Conservation (phyloP, 768 basidiomycete genomes). For the Tylopilus plumbeoviolaceoides region DNA sequence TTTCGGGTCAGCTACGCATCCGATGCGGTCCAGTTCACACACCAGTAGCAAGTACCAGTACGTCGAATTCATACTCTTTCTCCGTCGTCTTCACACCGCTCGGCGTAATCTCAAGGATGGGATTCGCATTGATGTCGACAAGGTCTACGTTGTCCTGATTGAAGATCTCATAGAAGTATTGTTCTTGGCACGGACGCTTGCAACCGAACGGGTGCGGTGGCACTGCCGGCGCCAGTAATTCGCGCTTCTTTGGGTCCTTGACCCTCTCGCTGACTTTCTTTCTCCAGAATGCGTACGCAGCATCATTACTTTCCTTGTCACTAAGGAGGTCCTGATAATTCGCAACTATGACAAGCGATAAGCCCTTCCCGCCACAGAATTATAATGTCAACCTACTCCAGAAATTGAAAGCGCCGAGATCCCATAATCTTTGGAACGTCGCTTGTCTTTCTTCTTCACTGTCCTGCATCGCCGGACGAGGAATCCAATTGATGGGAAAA, state of each 20-base stretch:
- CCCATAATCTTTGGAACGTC: too few species aligned
- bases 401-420: too few species aligned
- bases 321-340: too few species aligned
- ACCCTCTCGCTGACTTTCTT: not conserved
- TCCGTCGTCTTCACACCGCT: not conserved
- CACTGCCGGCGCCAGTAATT: not conserved
- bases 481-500: too few species aligned
- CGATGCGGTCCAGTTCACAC: too few species aligned
- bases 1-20: too few species aligned
- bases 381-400: too few species aligned
- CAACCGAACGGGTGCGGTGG: not conserved
- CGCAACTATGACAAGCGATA: too few species aligned
- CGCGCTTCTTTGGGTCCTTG: not conserved
- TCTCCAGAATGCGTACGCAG: not conserved
- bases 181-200: not conserved
- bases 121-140: not conserved
- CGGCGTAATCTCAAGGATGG: not conserved
- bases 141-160: not conserved
- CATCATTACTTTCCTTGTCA: too few species aligned
- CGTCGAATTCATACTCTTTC: not conserved
- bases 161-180: not conserved
- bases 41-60: not conserved
- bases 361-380: too few species aligned
- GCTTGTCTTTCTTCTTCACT: too few species aligned
- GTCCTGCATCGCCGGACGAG: too few species aligned